These are phyloP conservation scores for Monosporascus cannonballus DNA, from an alignment of 2,329 filamentous ascomycete genomes.

Conservation along the genomic window DNA sequence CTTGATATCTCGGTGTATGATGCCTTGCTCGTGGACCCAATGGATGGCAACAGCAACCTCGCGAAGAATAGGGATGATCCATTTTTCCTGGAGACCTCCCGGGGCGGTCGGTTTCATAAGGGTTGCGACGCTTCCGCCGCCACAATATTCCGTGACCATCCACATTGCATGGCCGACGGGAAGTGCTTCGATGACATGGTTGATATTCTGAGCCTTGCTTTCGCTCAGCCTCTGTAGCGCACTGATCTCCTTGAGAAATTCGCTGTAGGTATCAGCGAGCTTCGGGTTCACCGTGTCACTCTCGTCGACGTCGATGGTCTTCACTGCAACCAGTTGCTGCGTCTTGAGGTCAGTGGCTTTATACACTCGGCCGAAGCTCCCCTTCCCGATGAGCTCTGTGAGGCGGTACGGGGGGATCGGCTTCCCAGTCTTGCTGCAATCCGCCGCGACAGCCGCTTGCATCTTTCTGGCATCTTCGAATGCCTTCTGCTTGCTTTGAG, in stretches of 20 bases:
- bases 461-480: slow-evolving; percentile 66
- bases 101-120: slow-evolving; percentile 63
- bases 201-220: slow-evolving; percentile 71
- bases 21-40: slow-evolving; percentile 63
- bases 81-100: slow-evolving; percentile 62
- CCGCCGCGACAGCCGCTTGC: slow-evolving; percentile 57
- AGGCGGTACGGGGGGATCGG: slow-evolving; percentile 62
- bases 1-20: slow-evolving; percentile 68
- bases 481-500: slow-evolving; percentile 41
- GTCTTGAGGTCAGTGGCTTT: slow-evolving; percentile 48
- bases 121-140: slow-evolving; percentile 74
- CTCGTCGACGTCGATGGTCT: slow-evolving; percentile 81
- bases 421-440: slow-evolving; percentile 53
- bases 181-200: slow-evolving; percentile 72
- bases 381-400: slow-evolving; percentile 68
- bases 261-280: slow-evolving; percentile 60
- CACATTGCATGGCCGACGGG: slow-evolving; percentile 75
- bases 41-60: slow-evolving; percentile 61
- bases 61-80: slow-evolving; percentile 61
- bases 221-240: slow-evolving; percentile 68
- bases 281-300: slow-evolving; percentile 62
- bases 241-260: slow-evolving; percentile 63
- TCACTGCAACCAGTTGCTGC: slow-evolving; percentile 61
- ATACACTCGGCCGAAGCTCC: slow-evolving; percentile 68
- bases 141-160: slow-evolving; percentile 85